These are phyloP conservation scores for Pisolithus albus DNA, from an alignment of 768 basidiomycete genomes.

Conservation along the genomic window DNA sequence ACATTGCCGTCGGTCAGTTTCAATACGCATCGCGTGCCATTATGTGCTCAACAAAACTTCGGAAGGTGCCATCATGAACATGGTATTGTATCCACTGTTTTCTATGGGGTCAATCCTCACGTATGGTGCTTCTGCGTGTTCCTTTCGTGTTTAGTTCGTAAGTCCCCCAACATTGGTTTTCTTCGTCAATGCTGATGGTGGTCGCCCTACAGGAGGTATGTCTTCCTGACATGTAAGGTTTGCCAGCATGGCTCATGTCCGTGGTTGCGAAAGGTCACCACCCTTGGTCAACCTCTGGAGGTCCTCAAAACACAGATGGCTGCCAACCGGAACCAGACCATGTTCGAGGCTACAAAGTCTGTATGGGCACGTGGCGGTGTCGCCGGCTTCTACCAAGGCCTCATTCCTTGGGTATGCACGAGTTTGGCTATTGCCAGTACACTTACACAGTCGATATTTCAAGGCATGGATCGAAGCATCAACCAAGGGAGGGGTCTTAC, in stretches of 20 bases:
- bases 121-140: slow-evolving; percentile 1
- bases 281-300: slow-evolving; percentile 95
- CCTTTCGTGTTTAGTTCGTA: slow-evolving; percentile 39
- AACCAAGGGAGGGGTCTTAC: slow-evolving; percentile 92
- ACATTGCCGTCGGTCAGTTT: slow-evolving; percentile 84
- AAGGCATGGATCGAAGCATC: slow-evolving; percentile 99
- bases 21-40: slow-evolving; percentile 6
- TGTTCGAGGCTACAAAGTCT: slow-evolving; percentile 75
- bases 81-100: slow-evolving; percentile 56
- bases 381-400: slow-evolving; percentile 90
- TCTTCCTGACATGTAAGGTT: slow-evolving; percentile 11
- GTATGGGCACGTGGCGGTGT: slow-evolving; percentile 92
- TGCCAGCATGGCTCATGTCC: not conserved
- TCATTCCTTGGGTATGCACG: slow-evolving; percentile 89
- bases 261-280: slow-evolving; percentile 66
- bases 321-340: slow-evolving; percentile 86
- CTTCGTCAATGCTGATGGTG: slow-evolving; percentile 2
- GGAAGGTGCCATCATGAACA: slow-evolving; percentile 94
- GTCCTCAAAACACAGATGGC: slow-evolving; percentile 99
- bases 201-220: slow-evolving; percentile 59
- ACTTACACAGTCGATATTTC: not conserved
- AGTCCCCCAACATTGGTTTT: slow-evolving; percentile 6
- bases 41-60: slow-evolving; percentile 13
- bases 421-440: not conserved
- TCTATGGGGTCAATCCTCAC: slow-evolving; percentile 14